phyloP scores from a whole-genome alignment of 2,329 filamentous ascomycete species.

The Fusarium siculi region DNA sequence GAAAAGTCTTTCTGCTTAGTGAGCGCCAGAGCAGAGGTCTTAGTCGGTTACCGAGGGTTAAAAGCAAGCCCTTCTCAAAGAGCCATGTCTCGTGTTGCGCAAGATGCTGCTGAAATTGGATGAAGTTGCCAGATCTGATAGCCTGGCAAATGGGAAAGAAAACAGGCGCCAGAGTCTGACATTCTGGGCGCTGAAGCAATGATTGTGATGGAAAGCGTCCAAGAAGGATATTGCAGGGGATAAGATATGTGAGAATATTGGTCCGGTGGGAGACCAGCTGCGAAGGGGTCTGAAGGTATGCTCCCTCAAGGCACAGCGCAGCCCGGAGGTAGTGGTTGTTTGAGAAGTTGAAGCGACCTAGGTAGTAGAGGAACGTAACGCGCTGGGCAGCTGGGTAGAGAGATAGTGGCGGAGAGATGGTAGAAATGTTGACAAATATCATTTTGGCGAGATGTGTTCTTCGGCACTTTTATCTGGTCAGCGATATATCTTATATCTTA shows the following conservation, averaged over 20 bases:
- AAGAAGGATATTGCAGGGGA: slow-evolving; percentile 83
- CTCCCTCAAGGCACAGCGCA: slow-evolving; percentile 77
- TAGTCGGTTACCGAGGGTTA: slow-evolving; percentile 80
- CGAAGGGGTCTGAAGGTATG: slow-evolving; percentile 76
- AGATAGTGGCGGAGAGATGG: slow-evolving; percentile 81
- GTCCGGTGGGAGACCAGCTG: slow-evolving; percentile 77
- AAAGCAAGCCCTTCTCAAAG: slow-evolving; percentile 77
- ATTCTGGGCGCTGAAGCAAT: slow-evolving; percentile 74
- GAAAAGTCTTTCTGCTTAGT: slow-evolving; percentile 79
- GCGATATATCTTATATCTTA: no score
- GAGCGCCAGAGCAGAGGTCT: slow-evolving; percentile 87
- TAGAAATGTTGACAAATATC: slow-evolving; percentile 88
- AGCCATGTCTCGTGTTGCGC: slow-evolving; percentile 76
- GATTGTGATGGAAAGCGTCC: slow-evolving; percentile 79
- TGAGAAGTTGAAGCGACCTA: slow-evolving; percentile 89
- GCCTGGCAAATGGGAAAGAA: slow-evolving; percentile 80
- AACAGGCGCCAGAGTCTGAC: slow-evolving; percentile 67
- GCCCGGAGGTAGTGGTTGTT: slow-evolving; percentile 86
- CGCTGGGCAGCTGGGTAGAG: slow-evolving; percentile 87
- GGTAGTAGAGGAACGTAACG: slow-evolving; percentile 93
- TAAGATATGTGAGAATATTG: slow-evolving; percentile 84
- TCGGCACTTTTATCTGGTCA: slow-evolving; percentile 65
- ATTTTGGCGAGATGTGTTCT: slow-evolving; percentile 87
- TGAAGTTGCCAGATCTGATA: slow-evolving; percentile 78
- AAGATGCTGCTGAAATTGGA: slow-evolving; percentile 77